Evolutionary conservation across 179 eudicot genomes (phyloP), one percentile per base, ranked within the genome.

Genomic region (Monotropa hypopitys): DNA sequence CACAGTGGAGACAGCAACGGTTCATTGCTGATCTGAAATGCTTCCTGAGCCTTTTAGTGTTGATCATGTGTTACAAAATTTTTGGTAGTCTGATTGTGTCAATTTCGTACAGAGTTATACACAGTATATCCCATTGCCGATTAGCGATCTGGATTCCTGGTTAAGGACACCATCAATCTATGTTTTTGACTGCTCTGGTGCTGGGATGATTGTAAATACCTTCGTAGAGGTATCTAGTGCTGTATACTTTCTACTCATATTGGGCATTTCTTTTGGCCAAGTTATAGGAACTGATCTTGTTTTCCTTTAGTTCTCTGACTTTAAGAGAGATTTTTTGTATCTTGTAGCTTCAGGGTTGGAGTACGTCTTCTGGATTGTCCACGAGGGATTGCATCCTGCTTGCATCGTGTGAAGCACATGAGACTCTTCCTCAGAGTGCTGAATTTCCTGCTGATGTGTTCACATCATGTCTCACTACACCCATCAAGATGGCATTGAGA

Each of bases 21-120:
- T n/a, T 49, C 33, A 2, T 45, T 67, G 18, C 66, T 57, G 73
- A 26, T 63, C 80, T 72, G 33, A 1, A 62, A 16, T 15, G 74
- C 42, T 56, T 46, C 35, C 23, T 20, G 21, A 51, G 57, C 35
- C 28, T 46, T 71, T 40, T 80, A 38, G 12, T 71, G 15, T 43
- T 80, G 46, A 32, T 77, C 57, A 6, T 47, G 23, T 68, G 70
- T 45, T 53, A 16, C 43, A 5, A 49, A 15, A 43, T 61, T 63
- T 12, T 53, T 59, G 77, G 15, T 70, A 8, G 33, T 71, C 57
- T 77, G 30, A 30, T 33, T 75, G 40, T 50, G 18, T 30, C n/a
- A n/a, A n/a, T n/a, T n/a, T n/a, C n/a, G n/a, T n/a, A n/a, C 87
- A 96, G 99, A 93, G 92, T 83, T 96, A 93, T 81, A 93, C 98